phyloP scores from a whole-genome alignment of 768 basidiomycete genomes.

The Russula griseocarnosa region DNA sequence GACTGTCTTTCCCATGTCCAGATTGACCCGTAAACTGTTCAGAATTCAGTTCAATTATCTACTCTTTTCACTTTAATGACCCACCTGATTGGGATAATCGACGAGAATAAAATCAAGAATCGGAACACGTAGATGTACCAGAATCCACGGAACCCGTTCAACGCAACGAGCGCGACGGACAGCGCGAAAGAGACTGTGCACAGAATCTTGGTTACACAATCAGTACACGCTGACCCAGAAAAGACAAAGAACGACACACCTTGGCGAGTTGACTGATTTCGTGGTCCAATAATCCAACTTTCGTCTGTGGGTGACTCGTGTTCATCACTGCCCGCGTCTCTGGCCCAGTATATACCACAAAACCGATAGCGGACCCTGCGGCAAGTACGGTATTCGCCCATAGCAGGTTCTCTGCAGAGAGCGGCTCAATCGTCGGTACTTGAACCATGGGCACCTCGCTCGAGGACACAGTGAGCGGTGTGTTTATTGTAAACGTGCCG shows the following conservation, averaged over 20 bases:
- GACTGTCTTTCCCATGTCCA: conserved; percentile 99
- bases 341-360: conserved; percentile 90
- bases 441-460: conserved; percentile 40
- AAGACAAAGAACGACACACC: conserved; percentile 41
- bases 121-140: conserved; percentile 98
- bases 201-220: conserved; percentile 58
- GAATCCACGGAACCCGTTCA: conserved; percentile 92
- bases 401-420: conserved; percentile 93
- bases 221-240: not conserved
- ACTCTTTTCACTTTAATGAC: conserved; percentile 29
- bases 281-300: conserved; percentile 84
- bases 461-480: conserved; percentile 37
- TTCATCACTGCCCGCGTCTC: conserved; percentile 97
- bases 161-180: conserved; percentile 85
- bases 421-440: conserved; percentile 60
- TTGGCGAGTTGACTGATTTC: conserved; percentile 97
- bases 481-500: conserved; percentile 81
- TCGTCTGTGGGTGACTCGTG: conserved; percentile 94
- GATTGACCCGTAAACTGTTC: conserved; percentile 88
- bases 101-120: conserved; percentile 96
- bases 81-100: conserved; percentile 97
- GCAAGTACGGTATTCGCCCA: conserved; percentile 99
- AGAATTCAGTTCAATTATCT: not conserved
- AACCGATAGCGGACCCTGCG: conserved; percentile 87
- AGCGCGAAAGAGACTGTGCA: conserved; percentile 92